Percentiles rank a stretch among this genome's conserved stretches.
Evolutionary conservation across 345 rosid genomes (phyloP).

Genomic region (Ricinus communis): DNA sequence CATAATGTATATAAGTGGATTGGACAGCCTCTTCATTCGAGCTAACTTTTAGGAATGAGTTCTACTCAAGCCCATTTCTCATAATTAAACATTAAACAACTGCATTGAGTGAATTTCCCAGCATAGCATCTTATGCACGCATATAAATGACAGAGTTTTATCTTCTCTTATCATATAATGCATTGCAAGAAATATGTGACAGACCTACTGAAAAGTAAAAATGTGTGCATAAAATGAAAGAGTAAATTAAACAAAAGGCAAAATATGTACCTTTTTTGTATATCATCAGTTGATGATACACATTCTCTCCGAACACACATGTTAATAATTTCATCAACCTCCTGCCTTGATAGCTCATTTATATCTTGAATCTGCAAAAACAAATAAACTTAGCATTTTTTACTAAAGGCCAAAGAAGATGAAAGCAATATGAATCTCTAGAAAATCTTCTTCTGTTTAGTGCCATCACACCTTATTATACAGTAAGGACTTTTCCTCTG

Average conservation of each 20-base stretch:
- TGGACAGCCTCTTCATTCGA: too few species aligned
- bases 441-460: neutral
- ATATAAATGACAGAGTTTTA: too few species aligned
- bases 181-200: neutral
- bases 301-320: conserved; percentile 58
- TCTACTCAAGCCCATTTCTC: too few species aligned
- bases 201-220: neutral
- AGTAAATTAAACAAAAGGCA: neutral
- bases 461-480: conserved; percentile 60
- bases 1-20: too few species aligned
- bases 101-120: neutral
- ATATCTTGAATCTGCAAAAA: conserved; percentile 71
- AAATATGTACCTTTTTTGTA: conserved; percentile 66
- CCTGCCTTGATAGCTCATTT: conserved; percentile 93
- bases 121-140: neutral
- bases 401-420: neutral
- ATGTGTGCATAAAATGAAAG: neutral
- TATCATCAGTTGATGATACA: conserved; percentile 66
- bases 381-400: neutral
- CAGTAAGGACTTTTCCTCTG: conserved; percentile 80
- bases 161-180: neutral
- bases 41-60: too few species aligned
- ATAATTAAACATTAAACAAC: neutral
- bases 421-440: neutral
- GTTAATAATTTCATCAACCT: conserved; percentile 82